phyloP scores from a whole-genome alignment of 1,284 basidiomycete genomes.

The Irpex sp. region DNA sequence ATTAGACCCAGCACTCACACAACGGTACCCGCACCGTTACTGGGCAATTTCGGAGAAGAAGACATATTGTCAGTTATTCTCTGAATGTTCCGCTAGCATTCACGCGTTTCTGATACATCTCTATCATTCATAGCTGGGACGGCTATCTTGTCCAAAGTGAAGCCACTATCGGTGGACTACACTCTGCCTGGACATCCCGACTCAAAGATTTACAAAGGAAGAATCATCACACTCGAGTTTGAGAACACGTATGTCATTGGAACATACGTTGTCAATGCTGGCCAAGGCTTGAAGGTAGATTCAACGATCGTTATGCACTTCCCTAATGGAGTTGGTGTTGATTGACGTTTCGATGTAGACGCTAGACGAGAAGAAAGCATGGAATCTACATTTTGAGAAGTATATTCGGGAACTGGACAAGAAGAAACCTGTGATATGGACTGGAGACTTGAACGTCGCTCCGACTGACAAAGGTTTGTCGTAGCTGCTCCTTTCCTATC shows the following conservation, averaged over 20 bases:
- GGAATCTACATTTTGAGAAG: conserved; percentile 73
- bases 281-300: conserved; percentile 69
- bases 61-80: conserved; percentile 55
- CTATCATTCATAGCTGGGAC: conserved; percentile 58
- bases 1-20: conserved; percentile 50
- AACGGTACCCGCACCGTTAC: conserved; percentile 64
- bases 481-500: conserved; percentile 38
- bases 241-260: conserved; percentile 69
- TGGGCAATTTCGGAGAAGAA: conserved; percentile 79
- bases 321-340: not conserved
- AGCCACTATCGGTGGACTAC: conserved; percentile 66
- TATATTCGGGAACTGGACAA: conserved; percentile 72
- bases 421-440: conserved; percentile 85
- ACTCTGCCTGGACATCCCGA: conserved; percentile 74
- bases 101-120: too few relatives aligned
- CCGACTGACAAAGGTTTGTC: conserved; percentile 62
- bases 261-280: conserved; percentile 90
- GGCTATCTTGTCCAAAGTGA: conserved; percentile 75
- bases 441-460: conserved; percentile 87
- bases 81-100: too few relatives aligned
- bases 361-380: conserved; percentile 67
- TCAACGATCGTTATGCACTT: not conserved
- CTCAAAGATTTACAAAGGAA: conserved; percentile 59
- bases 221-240: conserved; percentile 82
- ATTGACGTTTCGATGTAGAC: conserved; percentile 40